Evolutionary conservation across 1,139 yeast genomes (phyloP).

Genomic region (Saccharomyces hybrid): DNA sequence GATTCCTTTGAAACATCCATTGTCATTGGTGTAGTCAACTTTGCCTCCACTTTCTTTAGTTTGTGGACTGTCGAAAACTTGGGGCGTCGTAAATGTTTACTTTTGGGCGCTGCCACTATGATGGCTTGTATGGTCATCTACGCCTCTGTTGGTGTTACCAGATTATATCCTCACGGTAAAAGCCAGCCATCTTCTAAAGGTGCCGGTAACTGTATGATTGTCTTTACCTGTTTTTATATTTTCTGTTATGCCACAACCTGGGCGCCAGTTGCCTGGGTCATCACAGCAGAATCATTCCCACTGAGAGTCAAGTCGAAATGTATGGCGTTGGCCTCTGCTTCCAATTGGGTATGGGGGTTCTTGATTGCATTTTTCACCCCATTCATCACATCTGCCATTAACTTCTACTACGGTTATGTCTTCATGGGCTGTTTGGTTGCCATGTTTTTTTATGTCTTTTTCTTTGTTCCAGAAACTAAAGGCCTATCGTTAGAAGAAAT

Average conservation of each 20-base stretch:
- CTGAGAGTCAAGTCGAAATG: constrained; percentile 37
- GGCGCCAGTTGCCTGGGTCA: constrained; percentile 37
- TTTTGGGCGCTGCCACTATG: constrained; percentile 56
- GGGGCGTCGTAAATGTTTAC: constrained; percentile 57
- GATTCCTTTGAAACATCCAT: constrained; percentile 66
- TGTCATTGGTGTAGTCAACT: constrained; percentile 62
- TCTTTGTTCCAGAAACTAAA: constrained; percentile 60
- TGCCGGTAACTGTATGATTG: constrained; percentile 43
- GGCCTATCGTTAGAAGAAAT: constrained; percentile 65
- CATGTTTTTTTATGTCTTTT: constrained; percentile 54
- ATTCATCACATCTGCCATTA: constrained; percentile 44
- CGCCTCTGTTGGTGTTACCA: constrained; percentile 21
- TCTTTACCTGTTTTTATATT: constrained; percentile 63
- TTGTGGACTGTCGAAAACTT: constrained; percentile 52
- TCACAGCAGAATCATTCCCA: constrained; percentile 66
- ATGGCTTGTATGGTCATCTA: constrained; percentile 51
- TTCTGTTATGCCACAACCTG: constrained; percentile 69
- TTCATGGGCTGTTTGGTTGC: constrained; percentile 62
- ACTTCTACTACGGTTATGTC: constrained; percentile 52
- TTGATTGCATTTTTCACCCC: constrained; percentile 67
- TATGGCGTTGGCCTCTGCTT: constrained; percentile 53
- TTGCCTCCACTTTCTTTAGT: constrained; percentile 58
- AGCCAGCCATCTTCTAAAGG: not conserved
- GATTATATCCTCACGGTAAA: constrained; percentile 2
- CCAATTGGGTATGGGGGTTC: constrained; percentile 71